These are phyloP conservation scores for Globisporangium nagaii DNA, from an alignment of 352 stramenopile species.

Conservation along the genomic window DNA sequence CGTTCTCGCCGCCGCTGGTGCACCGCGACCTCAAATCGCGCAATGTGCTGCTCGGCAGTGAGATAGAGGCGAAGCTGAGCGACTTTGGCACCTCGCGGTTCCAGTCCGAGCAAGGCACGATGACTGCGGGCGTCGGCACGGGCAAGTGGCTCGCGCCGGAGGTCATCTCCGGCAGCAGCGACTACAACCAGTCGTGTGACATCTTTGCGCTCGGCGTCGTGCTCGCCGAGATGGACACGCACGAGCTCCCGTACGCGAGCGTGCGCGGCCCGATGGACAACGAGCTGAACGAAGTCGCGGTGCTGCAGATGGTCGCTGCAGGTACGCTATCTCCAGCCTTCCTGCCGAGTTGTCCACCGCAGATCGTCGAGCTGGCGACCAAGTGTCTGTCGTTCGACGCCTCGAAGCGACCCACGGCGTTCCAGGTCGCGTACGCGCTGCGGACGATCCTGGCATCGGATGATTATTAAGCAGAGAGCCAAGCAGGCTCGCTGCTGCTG, in stretches of 20 bases:
- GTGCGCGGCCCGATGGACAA: slow-evolving; percentile 19
- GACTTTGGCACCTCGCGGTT: slow-evolving; percentile 33
- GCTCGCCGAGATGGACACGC: slow-evolving; percentile 37
- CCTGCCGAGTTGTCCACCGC: slow-evolving; percentile 14
- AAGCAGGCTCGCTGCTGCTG: too few species aligned
- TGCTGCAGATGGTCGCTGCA: slow-evolving; percentile 36
- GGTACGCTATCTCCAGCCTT: slow-evolving; percentile 28
- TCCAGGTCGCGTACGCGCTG: slow-evolving; percentile 26
- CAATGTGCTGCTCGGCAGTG: slow-evolving; percentile 26
- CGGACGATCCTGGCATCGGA: slow-evolving; percentile 22
- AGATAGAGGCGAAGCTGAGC: slow-evolving; percentile 27
- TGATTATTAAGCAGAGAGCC: slow-evolving; percentile 14
- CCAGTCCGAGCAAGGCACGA: slow-evolving; percentile 27
- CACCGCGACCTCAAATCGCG: slow-evolving; percentile 38
- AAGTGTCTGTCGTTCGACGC: slow-evolving; percentile 25
- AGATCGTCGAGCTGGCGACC: slow-evolving; percentile 24
- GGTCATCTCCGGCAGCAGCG: slow-evolving; percentile 25
- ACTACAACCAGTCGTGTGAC: slow-evolving; percentile 30
- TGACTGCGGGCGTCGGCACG: slow-evolving; percentile 29
- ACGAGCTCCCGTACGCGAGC: slow-evolving; percentile 32
- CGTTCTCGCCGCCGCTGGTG: slow-evolving; percentile 27
- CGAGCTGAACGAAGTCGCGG: slow-evolving; percentile 23
- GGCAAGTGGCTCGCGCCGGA: slow-evolving; percentile 30
- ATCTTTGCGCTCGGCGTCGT: slow-evolving; percentile 33
- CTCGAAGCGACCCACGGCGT: slow-evolving; percentile 22